These are phyloP conservation scores for Cryptococcus depauperatus DNA, from an alignment of 1,284 basidiomycete species.

Conservation along the genomic window DNA sequence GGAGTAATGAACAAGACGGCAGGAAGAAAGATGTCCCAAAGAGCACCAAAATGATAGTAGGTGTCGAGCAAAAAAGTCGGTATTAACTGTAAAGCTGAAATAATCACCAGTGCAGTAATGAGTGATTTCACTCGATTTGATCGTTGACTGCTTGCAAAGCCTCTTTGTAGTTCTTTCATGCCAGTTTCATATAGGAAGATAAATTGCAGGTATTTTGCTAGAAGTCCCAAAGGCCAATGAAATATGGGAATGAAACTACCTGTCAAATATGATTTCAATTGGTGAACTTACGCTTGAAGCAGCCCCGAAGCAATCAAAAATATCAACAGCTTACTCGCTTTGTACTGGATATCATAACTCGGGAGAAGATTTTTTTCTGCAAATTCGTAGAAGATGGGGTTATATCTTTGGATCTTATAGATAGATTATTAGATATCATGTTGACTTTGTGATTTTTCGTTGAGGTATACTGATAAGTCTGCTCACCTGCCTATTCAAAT, in stretches of 20 bases:
- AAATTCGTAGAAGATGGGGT: constrained; percentile 26
- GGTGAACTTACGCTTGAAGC: constrained; percentile 29
- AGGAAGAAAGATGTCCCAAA: constrained; percentile 31
- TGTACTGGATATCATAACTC: constrained; percentile 12
- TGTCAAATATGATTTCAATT: too few species aligned
- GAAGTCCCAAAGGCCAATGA: constrained; percentile 22
- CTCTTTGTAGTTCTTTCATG: constrained; percentile 12
- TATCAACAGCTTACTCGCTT: constrained; percentile 24
- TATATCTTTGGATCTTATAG: constrained; percentile 21
- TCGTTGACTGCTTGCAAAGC: constrained; percentile 16
- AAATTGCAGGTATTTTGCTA: constrained; percentile 19
- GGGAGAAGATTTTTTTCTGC: constrained; percentile 20
- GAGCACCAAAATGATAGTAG: constrained; percentile 28
- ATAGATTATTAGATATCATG: not conserved
- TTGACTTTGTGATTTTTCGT: not conserved
- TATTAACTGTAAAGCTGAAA: constrained; percentile 24
- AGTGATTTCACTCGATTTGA: constrained; percentile 21
- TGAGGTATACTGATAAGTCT: constrained; percentile 12
- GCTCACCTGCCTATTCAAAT: constrained; percentile 12
- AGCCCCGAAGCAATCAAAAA: constrained; percentile 19
- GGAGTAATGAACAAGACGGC: constrained; percentile 24
- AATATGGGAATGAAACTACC: constrained; percentile 28
- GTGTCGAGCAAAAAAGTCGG: constrained; percentile 27
- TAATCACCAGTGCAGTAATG: constrained; percentile 18
- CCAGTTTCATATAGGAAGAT: constrained; percentile 27